Conservation (phyloP, 139 green algal genomes). For the Chlorella sp. region DNA sequence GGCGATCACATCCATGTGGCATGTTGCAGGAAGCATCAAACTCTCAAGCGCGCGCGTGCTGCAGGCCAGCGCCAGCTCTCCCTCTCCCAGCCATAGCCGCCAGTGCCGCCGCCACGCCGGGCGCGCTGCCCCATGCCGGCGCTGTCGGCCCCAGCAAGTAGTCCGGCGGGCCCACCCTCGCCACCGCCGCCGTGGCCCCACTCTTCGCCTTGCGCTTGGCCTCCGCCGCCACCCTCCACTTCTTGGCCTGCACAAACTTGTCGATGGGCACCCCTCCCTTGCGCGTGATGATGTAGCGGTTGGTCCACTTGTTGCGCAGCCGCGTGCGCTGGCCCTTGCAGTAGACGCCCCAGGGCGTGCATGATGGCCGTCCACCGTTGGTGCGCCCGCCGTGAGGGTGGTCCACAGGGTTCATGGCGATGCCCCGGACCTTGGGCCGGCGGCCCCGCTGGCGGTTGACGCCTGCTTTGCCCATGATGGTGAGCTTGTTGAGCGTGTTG, state of each 20-base stretch:
- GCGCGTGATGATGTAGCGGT: slow-evolving; percentile 58
- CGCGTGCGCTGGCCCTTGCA: slow-evolving; percentile 85
- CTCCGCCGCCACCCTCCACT: slow-evolving; percentile 15
- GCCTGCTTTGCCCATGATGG: slow-evolving; percentile 50
- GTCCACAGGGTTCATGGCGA: slow-evolving; percentile 95
- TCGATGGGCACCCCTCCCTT: slow-evolving; percentile 43
- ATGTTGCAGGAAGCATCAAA: no score
- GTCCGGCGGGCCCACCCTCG: not conserved
- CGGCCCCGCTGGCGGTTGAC: slow-evolving; percentile 15
- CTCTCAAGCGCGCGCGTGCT: no score
- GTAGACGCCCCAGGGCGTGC: slow-evolving; percentile 81
- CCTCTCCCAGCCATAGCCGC: no score
- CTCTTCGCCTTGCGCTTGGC: slow-evolving; percentile 3
- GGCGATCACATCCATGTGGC: no score
- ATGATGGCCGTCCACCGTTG: slow-evolving; percentile 68
- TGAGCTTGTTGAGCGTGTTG: slow-evolving; percentile 81
- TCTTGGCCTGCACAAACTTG: slow-evolving; percentile 40
- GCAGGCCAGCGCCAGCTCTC: no score
- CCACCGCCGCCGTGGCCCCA: not conserved
- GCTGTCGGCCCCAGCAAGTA: not conserved
- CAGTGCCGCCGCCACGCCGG: no score
- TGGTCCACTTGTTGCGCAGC: slow-evolving; percentile 50
- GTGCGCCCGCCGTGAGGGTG: slow-evolving; percentile 85
- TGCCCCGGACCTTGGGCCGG: slow-evolving; percentile 48
- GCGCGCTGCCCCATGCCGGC: not conserved